Percentiles rank a stretch among this genome's conserved stretches.
These are phyloP conservation scores for Cordyceps pruinosa DNA, from an alignment of 2,329 filamentous ascomycete genomes.

Conservation along the genomic window DNA sequence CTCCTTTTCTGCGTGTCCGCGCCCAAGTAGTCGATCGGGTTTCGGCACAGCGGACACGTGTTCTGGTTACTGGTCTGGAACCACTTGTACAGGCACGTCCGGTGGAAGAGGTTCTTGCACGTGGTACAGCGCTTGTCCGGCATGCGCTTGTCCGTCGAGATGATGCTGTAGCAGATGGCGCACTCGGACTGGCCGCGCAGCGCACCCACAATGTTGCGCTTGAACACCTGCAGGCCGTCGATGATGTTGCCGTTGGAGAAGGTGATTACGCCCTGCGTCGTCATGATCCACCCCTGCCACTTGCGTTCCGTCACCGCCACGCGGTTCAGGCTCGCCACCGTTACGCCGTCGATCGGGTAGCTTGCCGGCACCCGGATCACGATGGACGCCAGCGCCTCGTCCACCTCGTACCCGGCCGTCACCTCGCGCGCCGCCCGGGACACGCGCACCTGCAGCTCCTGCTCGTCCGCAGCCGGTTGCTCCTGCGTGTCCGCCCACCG, in stretches of 20 bases:
- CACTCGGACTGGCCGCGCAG: conserved; percentile 93
- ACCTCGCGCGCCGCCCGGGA: conserved; percentile 67
- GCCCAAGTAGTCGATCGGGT: conserved; percentile 63
- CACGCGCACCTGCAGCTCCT: conserved; percentile 60
- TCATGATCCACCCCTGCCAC: conserved; percentile 86
- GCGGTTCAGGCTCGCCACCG: conserved; percentile 69
- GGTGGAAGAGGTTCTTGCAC: conserved; percentile 91
- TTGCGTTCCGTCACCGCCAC: conserved; percentile 86
- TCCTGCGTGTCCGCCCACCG: conserved; percentile 56
- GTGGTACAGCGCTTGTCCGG: conserved; percentile 88
- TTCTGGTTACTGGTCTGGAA: conserved; percentile 90
- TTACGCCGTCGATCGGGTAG: conserved; percentile 75
- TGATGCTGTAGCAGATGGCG: conserved; percentile 93
- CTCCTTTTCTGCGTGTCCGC: conserved; percentile 34
- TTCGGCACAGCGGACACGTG: conserved; percentile 87
- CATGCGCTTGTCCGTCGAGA: conserved; percentile 79
- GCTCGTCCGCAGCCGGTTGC: conserved; percentile 41
- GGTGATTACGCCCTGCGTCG: conserved; percentile 85
- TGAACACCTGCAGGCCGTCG: conserved; percentile 79
- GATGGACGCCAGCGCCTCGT: conserved; percentile 79
- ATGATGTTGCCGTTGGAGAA: conserved; percentile 86
- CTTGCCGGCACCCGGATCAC: conserved; percentile 71
- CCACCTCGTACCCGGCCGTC: conserved; percentile 76
- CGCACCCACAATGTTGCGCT: conserved; percentile 77
- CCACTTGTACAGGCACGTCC: conserved; percentile 89